Evolutionary conservation across 2,329 filamentous ascomycete species (phyloP), one percentile per base, ranked within the genome.

Genomic region (Aspergillus phoenicis): DNA sequence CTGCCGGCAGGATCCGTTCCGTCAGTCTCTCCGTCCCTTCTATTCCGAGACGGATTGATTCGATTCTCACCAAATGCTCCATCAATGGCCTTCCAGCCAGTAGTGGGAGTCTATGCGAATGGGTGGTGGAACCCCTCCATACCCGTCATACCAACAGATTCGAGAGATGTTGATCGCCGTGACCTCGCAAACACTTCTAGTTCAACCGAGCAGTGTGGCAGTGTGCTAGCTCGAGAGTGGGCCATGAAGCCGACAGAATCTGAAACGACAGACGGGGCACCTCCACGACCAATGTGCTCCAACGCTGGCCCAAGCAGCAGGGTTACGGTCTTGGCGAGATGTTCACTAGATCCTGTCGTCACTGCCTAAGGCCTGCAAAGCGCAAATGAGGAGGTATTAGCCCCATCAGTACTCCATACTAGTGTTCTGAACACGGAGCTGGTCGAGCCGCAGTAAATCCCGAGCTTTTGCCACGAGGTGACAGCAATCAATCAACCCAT

Each of bases 1-100:
- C 22, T 49, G 52, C 52, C 52, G 52, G 52, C 52, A 45, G 52
- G 38, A 55, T 55, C 52, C 52, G 38, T 55, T 30, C 38, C 38
- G 52, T 43, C 52, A 45, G 38, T 28, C 24, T 26, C 13, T 54
- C 52, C 43, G 49, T 38, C 36, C 33, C n/a, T 54, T 38, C 33
- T 38, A 11, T 28, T 11, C 22, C 33, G 52, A 41, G 45, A 49
- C 15, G 45, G 45, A 45, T 24, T 15, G 24, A 28, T 15, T 30
- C 24, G 15, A 49, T 30, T 28, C 10, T 15, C 15, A 49, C 45
- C 15, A 7, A 49, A 17, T 30, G 45, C 24, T 49, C 45, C 45
- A 17, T 30, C 45, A 13, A 45, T 22, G 20, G 41, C 41, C 11
- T 24, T 45, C 20, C 24, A 20, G 13, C 41, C 41, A 24, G 20